A percentile compares a stretch with the other conserved stretches of the same genome.
These are phyloP conservation scores for Coprinopsis marcescibilis DNA, from an alignment of 768 basidiomycete species.

Conservation along the genomic window DNA sequence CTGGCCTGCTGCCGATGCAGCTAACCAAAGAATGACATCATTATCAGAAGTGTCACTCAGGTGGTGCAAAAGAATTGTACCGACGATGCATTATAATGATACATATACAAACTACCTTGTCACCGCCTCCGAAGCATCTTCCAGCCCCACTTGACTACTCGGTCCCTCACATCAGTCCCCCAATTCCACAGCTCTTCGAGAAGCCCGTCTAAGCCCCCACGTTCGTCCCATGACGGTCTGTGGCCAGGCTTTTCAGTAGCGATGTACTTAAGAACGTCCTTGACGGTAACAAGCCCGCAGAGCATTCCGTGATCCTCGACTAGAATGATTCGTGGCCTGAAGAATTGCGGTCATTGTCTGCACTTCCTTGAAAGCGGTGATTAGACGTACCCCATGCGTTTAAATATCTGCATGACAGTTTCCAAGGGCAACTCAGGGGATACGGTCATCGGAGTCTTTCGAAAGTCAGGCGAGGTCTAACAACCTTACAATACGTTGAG, in stretches of 20 bases:
- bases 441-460: conserved; percentile 89
- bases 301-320: conserved; percentile 84
- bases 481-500: not conserved
- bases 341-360: conserved; percentile 6
- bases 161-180: conserved; percentile 33
- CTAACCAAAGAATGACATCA: conserved; percentile 7
- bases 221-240: conserved; percentile 53
- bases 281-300: conserved; percentile 87
- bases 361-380: conserved; percentile 4
- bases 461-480: not conserved
- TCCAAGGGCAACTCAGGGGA: conserved; percentile 89
- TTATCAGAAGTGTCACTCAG: not conserved
- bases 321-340: conserved; percentile 91
- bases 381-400: conserved; percentile 85
- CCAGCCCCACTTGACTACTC: conserved; percentile 32
- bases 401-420: conserved; percentile 96
- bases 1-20: not conserved
- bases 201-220: conserved; percentile 59
- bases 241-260: conserved; percentile 49
- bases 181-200: conserved; percentile 59
- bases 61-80: not conserved
- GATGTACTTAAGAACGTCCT: conserved; percentile 90
- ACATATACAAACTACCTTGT: conserved; percentile 1
- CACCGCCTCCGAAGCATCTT: conserved; percentile 30
- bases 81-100: conserved; percentile 6